Percentiles rank a stretch among this genome's conserved stretches.
Evolutionary conservation across 306 rosid species (phyloP).

Genomic region (Corylus heterophylla): DNA sequence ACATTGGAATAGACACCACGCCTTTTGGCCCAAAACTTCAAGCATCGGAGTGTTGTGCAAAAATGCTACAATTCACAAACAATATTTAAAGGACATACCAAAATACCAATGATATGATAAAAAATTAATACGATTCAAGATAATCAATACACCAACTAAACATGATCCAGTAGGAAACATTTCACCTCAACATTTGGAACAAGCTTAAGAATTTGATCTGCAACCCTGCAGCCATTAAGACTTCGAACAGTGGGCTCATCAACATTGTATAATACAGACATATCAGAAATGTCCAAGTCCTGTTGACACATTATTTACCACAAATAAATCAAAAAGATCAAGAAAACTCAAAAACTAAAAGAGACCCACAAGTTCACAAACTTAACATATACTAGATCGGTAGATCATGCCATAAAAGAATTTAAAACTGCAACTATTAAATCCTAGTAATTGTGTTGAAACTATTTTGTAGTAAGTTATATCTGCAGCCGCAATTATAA

Average conservation of each 20-base stretch:
- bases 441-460: not conserved
- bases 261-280: conserved; percentile 61
- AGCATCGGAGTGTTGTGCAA: conserved; percentile 75
- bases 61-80: conserved; percentile 50
- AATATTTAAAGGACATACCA: not conserved
- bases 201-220: conserved; percentile 95
- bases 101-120: not conserved
- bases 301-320: conserved; percentile 35
- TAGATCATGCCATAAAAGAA: not conserved
- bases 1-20: conserved; percentile 96
- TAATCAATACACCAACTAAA: not conserved
- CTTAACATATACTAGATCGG: not conserved
- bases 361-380: not conserved
- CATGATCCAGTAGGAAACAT: not conserved
- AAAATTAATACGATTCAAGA: not conserved
- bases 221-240: conserved; percentile 97
- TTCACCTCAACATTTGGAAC: conserved; percentile 88
- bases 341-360: not conserved
- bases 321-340: conserved; percentile 11
- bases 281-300: conserved; percentile 83
- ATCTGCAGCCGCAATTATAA: not conserved
- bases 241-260: conserved; percentile 95
- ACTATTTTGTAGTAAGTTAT: not conserved
- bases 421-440: not conserved
- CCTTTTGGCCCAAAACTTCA: conserved; percentile 91